phyloP scores from a whole-genome alignment of 805 yeast species.

The Lachancea lanzarotensis region DNA sequence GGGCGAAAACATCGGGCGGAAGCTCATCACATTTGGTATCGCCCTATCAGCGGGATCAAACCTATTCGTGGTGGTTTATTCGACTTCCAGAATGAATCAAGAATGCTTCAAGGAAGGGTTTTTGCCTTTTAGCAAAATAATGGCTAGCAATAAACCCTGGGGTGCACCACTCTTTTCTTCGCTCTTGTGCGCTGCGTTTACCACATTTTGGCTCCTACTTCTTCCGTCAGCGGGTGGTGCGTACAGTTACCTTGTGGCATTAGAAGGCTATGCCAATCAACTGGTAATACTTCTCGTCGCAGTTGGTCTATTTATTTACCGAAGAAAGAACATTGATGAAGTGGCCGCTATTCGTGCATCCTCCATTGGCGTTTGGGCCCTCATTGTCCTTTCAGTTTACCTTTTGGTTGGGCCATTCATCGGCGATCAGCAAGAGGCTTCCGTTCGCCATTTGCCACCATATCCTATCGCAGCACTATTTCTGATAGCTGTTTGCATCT shows the following conservation, averaged over 20 bases:
- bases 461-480: conserved; percentile 38
- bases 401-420: conserved; percentile 44
- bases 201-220: conserved; percentile 30
- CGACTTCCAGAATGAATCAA: conserved; percentile 56
- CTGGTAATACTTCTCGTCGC: conserved; percentile 47
- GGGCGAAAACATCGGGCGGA: conserved; percentile 47
- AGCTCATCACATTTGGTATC: conserved; percentile 48
- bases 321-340: conserved; percentile 43
- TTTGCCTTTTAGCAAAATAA: conserved; percentile 43
- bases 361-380: conserved; percentile 40
- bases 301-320: conserved; percentile 49
- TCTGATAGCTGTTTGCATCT: conserved; percentile 38
- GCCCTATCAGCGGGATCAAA: conserved; percentile 61
- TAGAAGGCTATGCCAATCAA: conserved; percentile 44
- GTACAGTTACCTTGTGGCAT: conserved; percentile 38
- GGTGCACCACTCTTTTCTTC: conserved; percentile 53
- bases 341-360: conserved; percentile 49
- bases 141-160: conserved; percentile 52
- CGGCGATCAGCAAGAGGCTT: conserved; percentile 17
- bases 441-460: conserved; percentile 31
- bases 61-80: conserved; percentile 53
- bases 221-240: conserved; percentile 34
- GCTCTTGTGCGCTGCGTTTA: conserved; percentile 29
- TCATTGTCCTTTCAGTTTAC: conserved; percentile 42
- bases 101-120: conserved; percentile 60